Percentiles rank a stretch among this genome's conserved stretches.
Conservation (phyloP, 2,329 filamentous ascomycete genomes). For the Apiospora marii region DNA sequence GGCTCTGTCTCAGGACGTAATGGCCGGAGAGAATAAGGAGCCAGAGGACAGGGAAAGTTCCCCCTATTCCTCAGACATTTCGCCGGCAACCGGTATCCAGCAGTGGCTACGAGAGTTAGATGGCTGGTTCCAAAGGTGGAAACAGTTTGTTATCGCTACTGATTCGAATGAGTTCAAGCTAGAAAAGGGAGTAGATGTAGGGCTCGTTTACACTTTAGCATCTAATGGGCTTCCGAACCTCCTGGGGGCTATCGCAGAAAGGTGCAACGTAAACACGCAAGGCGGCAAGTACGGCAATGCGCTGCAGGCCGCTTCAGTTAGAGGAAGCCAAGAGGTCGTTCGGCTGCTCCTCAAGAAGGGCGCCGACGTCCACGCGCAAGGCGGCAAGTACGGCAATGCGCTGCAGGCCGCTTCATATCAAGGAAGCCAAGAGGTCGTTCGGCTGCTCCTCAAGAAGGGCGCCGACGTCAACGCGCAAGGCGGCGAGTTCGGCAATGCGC, state of each 20-base stretch:
- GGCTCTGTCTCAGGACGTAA: slow-evolving; percentile 15
- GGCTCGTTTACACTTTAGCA: slow-evolving; percentile 21
- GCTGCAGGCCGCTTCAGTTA: slow-evolving; percentile 23
- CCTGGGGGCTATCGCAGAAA: slow-evolving; percentile 8
- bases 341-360: slow-evolving; percentile 29
- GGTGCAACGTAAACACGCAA: slow-evolving; percentile 6
- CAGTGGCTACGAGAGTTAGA: slow-evolving; percentile 12
- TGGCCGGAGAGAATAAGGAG: neutral
- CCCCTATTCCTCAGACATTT: neutral
- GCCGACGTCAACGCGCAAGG: no score
- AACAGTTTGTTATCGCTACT: slow-evolving; percentile 5
- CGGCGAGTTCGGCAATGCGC: no score
- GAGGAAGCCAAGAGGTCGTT: slow-evolving; percentile 33
- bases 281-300: slow-evolving; percentile 23
- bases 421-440: no score
- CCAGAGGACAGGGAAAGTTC: neutral
- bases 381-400: slow-evolving; percentile 24
- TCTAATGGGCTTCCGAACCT: slow-evolving; percentile 19
- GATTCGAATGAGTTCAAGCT: neutral
- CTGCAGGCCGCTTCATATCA: no score
- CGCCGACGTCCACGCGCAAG: neutral
- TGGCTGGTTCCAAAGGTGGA: slow-evolving; percentile 16
- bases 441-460: no score
- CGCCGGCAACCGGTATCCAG: neutral
- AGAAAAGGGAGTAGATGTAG: neutral